Evolutionary conservation across 257 asterid species (phyloP), one percentile per base, ranked within the genome.

Genomic region (Solanum pinnatisectum): DNA sequence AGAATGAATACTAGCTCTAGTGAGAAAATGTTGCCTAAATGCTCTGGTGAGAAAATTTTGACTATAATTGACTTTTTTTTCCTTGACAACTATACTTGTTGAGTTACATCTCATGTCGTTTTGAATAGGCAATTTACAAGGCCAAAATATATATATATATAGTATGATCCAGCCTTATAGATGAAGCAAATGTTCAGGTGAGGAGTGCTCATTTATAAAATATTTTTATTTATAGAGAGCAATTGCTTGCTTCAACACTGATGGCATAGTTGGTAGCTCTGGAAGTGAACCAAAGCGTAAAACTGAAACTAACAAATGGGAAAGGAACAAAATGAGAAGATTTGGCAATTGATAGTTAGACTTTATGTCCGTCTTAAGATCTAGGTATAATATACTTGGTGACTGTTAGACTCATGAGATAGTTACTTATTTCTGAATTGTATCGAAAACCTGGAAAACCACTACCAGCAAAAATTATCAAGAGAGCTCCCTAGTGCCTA

Each of bases 201-300:
- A 40, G 83, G 56, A 22, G 33, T 11, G 83, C 82, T 70, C n/a
- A 68, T 12, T 42, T 15, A 11, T 86, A 36, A 87, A 52, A 40
- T 33, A 25, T 68, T 46, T 67, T 42, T 20, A 14, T 52, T 84
- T 87, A 83, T 88, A 89, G 91, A 40, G 71, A 33, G 85, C 52
- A 40, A 67, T 42, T 1, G 52, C 42, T 68, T 33, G 36, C 63
- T 84, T 67, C 86, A n/a, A 73, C 25, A 42, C 89, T 76, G 63
- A 6, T 42, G 88, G 86, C 30, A 32, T 56, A 35, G 20, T 12
- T 78, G 35, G 65, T 30, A 30, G 6, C 63, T 49, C 87, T 22
- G 71, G 60, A 60, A 25, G 46, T 5, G 67, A 52, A 56, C 20
- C 78, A 87, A 91, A 88, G 86, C 68, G 90, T 30, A 83, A 78